Base-by-base conservation (phyloP, 2,329 filamentous ascomycete species). In the Aspergillus bombycis region DNA sequence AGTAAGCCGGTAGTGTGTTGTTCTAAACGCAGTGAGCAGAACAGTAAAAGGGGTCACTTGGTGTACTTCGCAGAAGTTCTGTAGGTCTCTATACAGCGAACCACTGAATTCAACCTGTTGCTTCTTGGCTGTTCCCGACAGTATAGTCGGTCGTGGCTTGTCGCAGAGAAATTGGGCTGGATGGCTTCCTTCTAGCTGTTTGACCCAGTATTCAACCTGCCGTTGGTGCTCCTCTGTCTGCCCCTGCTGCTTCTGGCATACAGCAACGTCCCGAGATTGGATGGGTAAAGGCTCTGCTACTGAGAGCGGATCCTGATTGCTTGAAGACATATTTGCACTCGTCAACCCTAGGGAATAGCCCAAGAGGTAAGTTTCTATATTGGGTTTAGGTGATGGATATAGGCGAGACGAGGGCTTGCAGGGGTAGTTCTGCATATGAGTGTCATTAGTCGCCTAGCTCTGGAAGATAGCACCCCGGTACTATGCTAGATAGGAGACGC, bases 1-100 rank as follows among this genome's bases (percentile, higher is more conserved):
- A 19, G 62, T 61, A 16, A 64, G 45, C 3, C 62, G 58, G 41
- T 64, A 64, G 48, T 64, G 58, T 19, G 62, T 48, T 21, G 62
- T 55, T 21, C 62, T 48, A 26, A 58, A 61, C 3, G 38, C 53
- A 4, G 62, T 58, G 4, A 64, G 53, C 16, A 64, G 36, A 30
- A 55, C 55, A 50, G 53, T 36, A 23, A 64, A 64, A 4, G 58
- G 58, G 8, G 62, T 64, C 21, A 50, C 21, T 21, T 55, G 30
- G 14, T 38, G 30, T 28, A 26, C 9, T 30, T 45, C 48, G 41
- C 58, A 61, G 16, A 58, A 50, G 1, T 32, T 16, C 6, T 19
- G 28, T 32, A 55, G 23, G 9, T 23, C 26, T 3, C 28, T 12
- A 48, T 62, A 62, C 8, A 62, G n/a, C 26, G 6, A 32, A 9